Base-by-base conservation (phyloP, 2,329 filamentous ascomycete species). In the Dendrostoma leiphaemia region DNA sequence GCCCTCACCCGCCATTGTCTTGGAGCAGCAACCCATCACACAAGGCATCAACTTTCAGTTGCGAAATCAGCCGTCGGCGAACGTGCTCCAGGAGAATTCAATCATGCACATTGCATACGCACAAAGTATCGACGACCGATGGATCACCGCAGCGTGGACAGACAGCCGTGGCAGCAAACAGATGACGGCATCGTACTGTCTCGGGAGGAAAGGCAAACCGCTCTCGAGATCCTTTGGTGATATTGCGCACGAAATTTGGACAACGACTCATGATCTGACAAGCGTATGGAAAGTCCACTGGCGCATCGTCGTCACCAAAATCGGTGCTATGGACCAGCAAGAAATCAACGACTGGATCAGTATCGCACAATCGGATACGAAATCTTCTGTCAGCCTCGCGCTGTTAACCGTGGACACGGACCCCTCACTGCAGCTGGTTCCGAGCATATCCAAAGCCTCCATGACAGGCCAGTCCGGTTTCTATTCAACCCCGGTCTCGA, bases 21-120 rank as follows among this genome's bases (percentile, higher is more conserved):
- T 95, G 1, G 89, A 91, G 64, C 82, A 86, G 59, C 82, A 86
- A 59, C 75, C 83, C 1, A 73, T 88, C 4, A 88, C 89, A 10
- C 83, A 86, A 24, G 79, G 77, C 26, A 88, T 95, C 49, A 88
- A 89, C 47, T 94, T 95, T 70, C 88, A 89, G 65, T 71, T 92
- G 2, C 79, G 76, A 1, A 70, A 81, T 1, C 83, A 81, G 13
- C 86, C 89, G 2, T 90, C 89, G 0, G 81, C 84, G 17, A 89
- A 90, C 17, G 73, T 93, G 6, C 75, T 94, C 50, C 83, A 88
- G 52, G 90, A 94, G 65, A 90, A 91, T 60, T 89, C 85, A 0
- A 88, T 88, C 63, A 83, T 96, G 28, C 90, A 96, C 66, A 74
- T 95, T 41, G 89, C 87, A 1, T 95, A 95, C 64, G 83, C 88